Percentiles rank a stretch among this genome's conserved stretches.
Evolutionary conservation across 768 basidiomycete genomes (phyloP).

Genomic region (Rhodotorula toruloides): DNA sequence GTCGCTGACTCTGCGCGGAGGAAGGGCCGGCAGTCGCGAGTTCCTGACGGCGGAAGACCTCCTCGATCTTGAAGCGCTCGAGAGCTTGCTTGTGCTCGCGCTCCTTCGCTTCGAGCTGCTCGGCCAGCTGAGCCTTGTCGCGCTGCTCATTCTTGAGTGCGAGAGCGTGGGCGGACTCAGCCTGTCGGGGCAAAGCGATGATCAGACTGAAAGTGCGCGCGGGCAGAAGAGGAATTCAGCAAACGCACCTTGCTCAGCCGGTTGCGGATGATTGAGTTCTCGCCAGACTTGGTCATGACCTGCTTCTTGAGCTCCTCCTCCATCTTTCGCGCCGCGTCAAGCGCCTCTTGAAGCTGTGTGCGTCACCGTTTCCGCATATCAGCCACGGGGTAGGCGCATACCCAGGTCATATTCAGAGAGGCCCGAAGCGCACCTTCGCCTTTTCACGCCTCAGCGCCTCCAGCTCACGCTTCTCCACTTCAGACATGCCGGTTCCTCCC

Average conservation of each 20-base stretch:
- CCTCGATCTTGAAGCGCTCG: conserved; percentile 1
- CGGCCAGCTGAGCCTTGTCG: not conserved
- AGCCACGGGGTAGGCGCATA: too few species aligned
- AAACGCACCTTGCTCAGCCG: conserved; percentile 11
- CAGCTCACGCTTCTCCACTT: conserved; percentile 13
- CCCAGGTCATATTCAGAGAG: too few species aligned
- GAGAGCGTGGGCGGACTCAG: conserved; percentile 1
- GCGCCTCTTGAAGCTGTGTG: conserved; percentile 1
- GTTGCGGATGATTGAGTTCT: conserved; percentile 11
- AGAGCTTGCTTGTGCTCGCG: conserved; percentile 12
- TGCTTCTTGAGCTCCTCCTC: not conserved
- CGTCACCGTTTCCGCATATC: too few species aligned
- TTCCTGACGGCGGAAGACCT: conserved; percentile 22
- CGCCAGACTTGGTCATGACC: conserved; percentile 6
- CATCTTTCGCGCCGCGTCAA: not conserved
- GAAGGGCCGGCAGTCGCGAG: not conserved
- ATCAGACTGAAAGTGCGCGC: too few species aligned
- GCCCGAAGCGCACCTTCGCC: conserved; percentile 1
- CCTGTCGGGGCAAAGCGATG: not conserved
- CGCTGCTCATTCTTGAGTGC: conserved; percentile 8
- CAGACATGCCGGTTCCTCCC: too few species aligned
- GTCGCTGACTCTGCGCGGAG: not conserved
- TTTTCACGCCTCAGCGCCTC: conserved; percentile 17
- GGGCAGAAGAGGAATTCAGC: too few species aligned
- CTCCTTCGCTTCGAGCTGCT: conserved; percentile 11